These are phyloP conservation scores for Hyparrhenia diplandra DNA, from an alignment of 176 grass and related monocot genomes.

Conservation along the genomic window DNA sequence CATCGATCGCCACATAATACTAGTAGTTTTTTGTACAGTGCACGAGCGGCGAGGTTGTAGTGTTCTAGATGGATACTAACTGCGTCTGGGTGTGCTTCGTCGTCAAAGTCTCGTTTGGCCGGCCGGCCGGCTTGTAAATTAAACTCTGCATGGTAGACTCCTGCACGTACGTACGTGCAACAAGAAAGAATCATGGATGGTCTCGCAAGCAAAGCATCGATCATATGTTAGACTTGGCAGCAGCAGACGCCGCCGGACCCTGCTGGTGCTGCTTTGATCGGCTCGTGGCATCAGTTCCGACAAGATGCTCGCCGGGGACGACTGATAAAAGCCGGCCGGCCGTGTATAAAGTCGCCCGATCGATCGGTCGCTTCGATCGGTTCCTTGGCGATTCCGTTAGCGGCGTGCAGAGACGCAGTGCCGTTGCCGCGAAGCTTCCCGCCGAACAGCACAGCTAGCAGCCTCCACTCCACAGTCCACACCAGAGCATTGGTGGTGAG, in stretches of 20 bases:
- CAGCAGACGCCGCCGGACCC: not conserved
- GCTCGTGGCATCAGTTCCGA: not conserved
- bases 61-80: not conserved
- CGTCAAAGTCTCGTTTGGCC: not conserved
- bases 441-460: too few relatives aligned
- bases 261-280: not conserved
- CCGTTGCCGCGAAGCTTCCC: too few relatives aligned
- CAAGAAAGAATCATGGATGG: not conserved
- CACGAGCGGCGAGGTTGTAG: not conserved
- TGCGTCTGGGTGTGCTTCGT: not conserved
- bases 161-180: too few relatives aligned
- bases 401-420: too few relatives aligned
- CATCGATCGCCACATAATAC: too few relatives aligned
- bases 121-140: not conserved
- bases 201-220: not conserved
- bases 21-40: not conserved
- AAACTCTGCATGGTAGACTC: too few relatives aligned
- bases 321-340: too few relatives aligned
- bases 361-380: too few relatives aligned
- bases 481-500: too few relatives aligned
- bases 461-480: too few relatives aligned
- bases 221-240: not conserved
- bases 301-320: not conserved
- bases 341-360: too few relatives aligned
- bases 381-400: too few relatives aligned